Conservation (phyloP, 257 asterid species). For the Solanum pinnatisectum region DNA sequence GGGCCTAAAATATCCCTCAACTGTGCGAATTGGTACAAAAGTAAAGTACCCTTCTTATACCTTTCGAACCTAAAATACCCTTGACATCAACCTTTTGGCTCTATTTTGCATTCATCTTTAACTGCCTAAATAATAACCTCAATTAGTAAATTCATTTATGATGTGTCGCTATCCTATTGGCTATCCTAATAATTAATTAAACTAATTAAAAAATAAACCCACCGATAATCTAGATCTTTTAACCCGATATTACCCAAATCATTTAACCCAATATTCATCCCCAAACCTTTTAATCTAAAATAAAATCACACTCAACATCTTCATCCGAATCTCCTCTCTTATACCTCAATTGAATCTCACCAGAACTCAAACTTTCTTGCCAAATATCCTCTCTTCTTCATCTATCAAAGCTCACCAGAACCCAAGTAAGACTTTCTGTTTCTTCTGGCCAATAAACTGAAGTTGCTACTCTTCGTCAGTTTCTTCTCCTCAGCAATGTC, state of each 20-base stretch:
- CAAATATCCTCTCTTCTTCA: neutral
- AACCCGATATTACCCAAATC: too few species aligned
- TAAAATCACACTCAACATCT: too few species aligned
- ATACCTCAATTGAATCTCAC: too few species aligned
- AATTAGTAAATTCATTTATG: neutral
- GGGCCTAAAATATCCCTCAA: neutral
- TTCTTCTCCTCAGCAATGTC: neutral
- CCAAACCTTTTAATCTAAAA: too few species aligned
- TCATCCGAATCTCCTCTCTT: too few species aligned
- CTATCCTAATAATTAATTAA: neutral
- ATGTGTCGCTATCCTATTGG: neutral
- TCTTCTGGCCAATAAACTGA: neutral
- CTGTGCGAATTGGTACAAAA: neutral
- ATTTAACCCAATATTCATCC: too few species aligned
- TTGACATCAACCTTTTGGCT: neutral
- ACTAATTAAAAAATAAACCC: neutral
- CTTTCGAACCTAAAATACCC: neutral
- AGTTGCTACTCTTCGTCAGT: neutral
- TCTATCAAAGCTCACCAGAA: neutral
- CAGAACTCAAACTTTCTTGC: too few species aligned
- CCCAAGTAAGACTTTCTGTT: too few species aligned
- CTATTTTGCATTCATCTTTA: too few species aligned
- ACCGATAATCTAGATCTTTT: too few species aligned
- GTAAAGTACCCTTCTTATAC: neutral
- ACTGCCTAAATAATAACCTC: neutral